Evolutionary conservation across 148 eudicot genomes (phyloP).

Genomic region (Selenicereus undatus): DNA sequence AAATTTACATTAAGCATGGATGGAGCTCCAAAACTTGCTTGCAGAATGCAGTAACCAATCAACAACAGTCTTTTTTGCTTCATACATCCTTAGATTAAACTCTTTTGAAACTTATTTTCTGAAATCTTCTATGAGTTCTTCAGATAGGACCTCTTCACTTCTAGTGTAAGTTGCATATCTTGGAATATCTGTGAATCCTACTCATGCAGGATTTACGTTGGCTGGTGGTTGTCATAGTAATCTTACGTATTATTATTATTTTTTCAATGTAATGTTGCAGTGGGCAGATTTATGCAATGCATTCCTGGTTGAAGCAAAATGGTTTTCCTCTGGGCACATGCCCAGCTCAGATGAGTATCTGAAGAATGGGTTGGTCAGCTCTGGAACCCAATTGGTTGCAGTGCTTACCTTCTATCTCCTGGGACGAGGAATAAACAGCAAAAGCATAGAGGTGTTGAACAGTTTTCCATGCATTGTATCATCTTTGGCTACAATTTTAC

Average conservation of each 20-base stretch:
- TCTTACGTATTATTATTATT: too few species aligned
- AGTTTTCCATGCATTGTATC: slow-evolving; percentile 28
- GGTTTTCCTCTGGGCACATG: too few species aligned
- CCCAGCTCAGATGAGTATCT: too few species aligned
- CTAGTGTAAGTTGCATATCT: too few species aligned
- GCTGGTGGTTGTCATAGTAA: too few species aligned
- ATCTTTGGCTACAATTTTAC: slow-evolving; percentile 49
- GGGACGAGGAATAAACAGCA: slow-evolving; percentile 33
- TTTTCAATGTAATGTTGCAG: slow-evolving; percentile 8
- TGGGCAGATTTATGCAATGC: slow-evolving; percentile 44
- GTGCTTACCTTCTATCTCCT: slow-evolving; percentile 47
- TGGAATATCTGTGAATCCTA: too few species aligned
- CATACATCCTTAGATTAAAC: too few species aligned
- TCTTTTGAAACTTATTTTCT: too few species aligned
- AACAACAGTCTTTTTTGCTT: too few species aligned
- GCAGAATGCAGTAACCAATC: neutral
- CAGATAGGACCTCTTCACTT: neutral
- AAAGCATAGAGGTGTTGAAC: neutral
- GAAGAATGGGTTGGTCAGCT: too few species aligned
- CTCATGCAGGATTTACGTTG: too few species aligned
- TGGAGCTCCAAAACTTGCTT: slow-evolving; percentile 21
- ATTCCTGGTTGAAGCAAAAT: slow-evolving; percentile 64
- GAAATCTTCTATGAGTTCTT: neutral
- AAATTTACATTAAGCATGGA: slow-evolving; percentile 36
- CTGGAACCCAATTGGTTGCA: slow-evolving; percentile 43